These are phyloP conservation scores for Geotrichum australiense DNA, from an alignment of 1,139 yeast species.

Conservation along the genomic window DNA sequence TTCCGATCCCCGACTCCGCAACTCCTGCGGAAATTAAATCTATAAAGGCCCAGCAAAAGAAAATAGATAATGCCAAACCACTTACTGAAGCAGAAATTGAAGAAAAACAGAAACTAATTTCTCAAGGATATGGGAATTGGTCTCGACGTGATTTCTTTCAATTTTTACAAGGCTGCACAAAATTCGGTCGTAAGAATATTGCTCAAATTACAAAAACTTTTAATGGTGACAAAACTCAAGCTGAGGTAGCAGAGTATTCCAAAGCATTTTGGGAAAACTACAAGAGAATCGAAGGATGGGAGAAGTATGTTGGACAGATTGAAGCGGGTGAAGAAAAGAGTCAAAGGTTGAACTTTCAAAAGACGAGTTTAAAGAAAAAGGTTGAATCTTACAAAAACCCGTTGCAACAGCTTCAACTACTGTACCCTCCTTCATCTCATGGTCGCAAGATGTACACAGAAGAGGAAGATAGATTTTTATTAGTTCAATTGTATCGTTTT, in stretches of 20 bases:
- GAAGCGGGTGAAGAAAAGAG: slow-evolving; percentile 82
- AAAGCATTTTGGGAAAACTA: slow-evolving; percentile 70
- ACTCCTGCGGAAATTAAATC: slow-evolving; percentile 42
- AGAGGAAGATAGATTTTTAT: slow-evolving; percentile 76
- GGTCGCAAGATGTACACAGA: slow-evolving; percentile 80
- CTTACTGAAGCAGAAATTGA: slow-evolving; percentile 68
- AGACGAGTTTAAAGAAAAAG: slow-evolving; percentile 56
- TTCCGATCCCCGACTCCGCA: slow-evolving; percentile 48
- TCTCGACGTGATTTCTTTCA: slow-evolving; percentile 82
- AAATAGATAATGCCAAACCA: slow-evolving; percentile 63
- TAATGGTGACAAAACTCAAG: slow-evolving; percentile 54
- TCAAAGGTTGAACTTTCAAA: slow-evolving; percentile 58
- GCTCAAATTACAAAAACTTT: slow-evolving; percentile 53
- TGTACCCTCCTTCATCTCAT: slow-evolving; percentile 77
- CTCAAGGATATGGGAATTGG: slow-evolving; percentile 73
- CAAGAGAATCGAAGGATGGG: slow-evolving; percentile 73
- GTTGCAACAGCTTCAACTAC: slow-evolving; percentile 63
- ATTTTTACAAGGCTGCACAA: slow-evolving; percentile 74
- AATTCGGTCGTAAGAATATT: slow-evolving; percentile 61
- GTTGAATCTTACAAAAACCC: slow-evolving; percentile 62
- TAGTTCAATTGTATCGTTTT: slow-evolving; percentile 63
- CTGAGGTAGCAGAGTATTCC: slow-evolving; percentile 64
- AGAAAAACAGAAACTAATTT: slow-evolving; percentile 53
- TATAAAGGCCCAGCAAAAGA: slow-evolving; percentile 53
- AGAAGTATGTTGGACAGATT: slow-evolving; percentile 76